A percentile compares a stretch with the other conserved stretches of the same genome.
phyloP scores from a whole-genome alignment of 2,329 filamentous ascomycete species.

The Setomelanomma holmii region DNA sequence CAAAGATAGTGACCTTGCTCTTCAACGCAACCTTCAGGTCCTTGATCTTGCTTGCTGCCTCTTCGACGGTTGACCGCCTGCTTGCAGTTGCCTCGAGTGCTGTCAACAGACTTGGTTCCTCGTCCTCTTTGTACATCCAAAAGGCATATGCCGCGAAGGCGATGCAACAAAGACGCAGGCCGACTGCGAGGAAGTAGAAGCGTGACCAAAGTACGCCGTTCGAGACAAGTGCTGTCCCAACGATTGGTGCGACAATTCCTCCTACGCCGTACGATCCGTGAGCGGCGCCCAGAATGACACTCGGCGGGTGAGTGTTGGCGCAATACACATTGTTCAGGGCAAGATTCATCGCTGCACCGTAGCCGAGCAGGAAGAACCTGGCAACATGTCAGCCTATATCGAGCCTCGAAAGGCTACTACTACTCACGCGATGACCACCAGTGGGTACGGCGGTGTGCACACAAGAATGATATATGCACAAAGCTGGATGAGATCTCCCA shows the following conservation, averaged over 20 bases:
- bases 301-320: slow-evolving; percentile 60
- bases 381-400: neutral
- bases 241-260: slow-evolving; percentile 69
- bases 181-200: slow-evolving; percentile 74
- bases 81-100: slow-evolving; percentile 54
- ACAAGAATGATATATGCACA: slow-evolving; percentile 71
- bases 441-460: slow-evolving; percentile 72
- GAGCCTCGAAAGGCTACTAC: too few relatives aligned
- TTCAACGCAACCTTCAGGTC: slow-evolving; percentile 59
- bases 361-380: slow-evolving; percentile 72
- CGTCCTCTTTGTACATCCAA: slow-evolving; percentile 71
- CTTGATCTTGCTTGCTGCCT: slow-evolving; percentile 56
- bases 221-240: slow-evolving; percentile 76
- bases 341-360: slow-evolving; percentile 59
- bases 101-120: slow-evolving; percentile 52
- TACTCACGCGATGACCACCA: slow-evolving; percentile 62
- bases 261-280: slow-evolving; percentile 68
- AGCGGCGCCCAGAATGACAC: slow-evolving; percentile 64
- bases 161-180: slow-evolving; percentile 64
- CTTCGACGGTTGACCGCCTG: slow-evolving; percentile 41
- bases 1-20: slow-evolving; percentile 70
- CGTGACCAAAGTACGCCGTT: slow-evolving; percentile 68
- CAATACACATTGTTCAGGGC: slow-evolving; percentile 65
- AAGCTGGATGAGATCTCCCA: slow-evolving; percentile 64
- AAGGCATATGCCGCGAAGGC: slow-evolving; percentile 71